phyloP scores from a whole-genome alignment of 495 filamentous ascomycete species.

The Aspergillus baeticus region DNA sequence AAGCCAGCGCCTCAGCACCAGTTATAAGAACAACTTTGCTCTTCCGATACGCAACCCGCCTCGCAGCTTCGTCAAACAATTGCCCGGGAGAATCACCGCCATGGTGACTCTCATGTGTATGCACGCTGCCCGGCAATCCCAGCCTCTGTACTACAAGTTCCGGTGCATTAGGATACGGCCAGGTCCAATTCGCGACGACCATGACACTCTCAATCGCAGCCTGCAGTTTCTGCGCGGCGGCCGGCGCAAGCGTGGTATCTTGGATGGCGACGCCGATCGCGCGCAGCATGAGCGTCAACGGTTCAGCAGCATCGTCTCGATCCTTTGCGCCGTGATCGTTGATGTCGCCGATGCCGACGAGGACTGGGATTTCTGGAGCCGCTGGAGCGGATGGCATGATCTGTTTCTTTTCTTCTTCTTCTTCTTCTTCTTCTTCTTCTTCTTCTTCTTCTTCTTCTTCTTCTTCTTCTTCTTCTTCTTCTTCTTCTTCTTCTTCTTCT shows the following conservation, averaged over 20 bases:
- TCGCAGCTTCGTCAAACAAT: conserved; percentile 55
- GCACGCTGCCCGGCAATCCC: conserved; percentile 29
- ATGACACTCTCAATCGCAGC: conserved; percentile 50
- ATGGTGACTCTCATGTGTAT: conserved; percentile 47
- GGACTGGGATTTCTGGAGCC: conserved; percentile 31
- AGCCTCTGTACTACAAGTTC: conserved; percentile 41
- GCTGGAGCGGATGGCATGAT: neutral
- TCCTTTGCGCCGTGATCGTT: conserved; percentile 42
- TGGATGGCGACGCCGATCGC: conserved; percentile 44
- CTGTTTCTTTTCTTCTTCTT: too few species aligned
- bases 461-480: too few species aligned
- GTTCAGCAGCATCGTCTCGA: conserved; percentile 53
- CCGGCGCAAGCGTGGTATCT: conserved; percentile 25
- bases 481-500: too few species aligned
- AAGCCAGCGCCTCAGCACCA: conserved; percentile 56
- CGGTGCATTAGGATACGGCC: conserved; percentile 53
- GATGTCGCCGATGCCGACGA: conserved; percentile 55
- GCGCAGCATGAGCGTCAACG: conserved; percentile 49
- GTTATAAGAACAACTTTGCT: conserved; percentile 50
- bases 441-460: too few species aligned
- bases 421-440: too few species aligned
- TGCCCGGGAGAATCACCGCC: conserved; percentile 53
- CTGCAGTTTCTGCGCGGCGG: conserved; percentile 28
- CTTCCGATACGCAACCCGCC: conserved; percentile 44
- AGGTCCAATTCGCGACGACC: conserved; percentile 58